phyloP scores from a whole-genome alignment of 352 stramenopile species.

The Stramenopiles sp. region DNA sequence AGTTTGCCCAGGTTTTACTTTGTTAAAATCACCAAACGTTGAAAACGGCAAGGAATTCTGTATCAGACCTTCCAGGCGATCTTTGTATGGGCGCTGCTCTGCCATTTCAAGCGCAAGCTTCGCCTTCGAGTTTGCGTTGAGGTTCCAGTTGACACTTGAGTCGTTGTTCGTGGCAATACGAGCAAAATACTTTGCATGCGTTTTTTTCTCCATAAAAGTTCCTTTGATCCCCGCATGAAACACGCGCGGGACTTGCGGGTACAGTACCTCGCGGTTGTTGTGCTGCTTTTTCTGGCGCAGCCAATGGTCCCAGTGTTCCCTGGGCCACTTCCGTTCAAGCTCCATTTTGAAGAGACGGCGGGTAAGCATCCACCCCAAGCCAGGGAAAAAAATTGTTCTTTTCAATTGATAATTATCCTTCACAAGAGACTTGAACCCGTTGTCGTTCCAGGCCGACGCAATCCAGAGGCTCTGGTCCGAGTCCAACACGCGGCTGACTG shows the following conservation, averaged over 20 bases:
- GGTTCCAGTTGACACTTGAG: slow-evolving; percentile 21
- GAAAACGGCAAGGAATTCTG: background rate
- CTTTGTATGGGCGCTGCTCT: background rate
- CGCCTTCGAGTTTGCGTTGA: background rate
- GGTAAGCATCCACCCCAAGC: slow-evolving; percentile 34
- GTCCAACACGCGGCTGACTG: slow-evolving; percentile 15
- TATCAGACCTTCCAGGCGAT: background rate
- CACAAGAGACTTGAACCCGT: slow-evolving; percentile 25
- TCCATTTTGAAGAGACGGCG: slow-evolving; percentile 28
- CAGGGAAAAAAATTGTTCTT: slow-evolving; percentile 34
- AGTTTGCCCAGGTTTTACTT: background rate
- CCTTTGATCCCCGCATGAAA: slow-evolving; percentile 34
- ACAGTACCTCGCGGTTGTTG: slow-evolving; percentile 28
- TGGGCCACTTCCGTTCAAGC: slow-evolving; percentile 25
- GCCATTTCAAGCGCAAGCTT: background rate
- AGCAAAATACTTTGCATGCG: slow-evolving; percentile 32
- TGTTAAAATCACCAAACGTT: slow-evolving; percentile 7
- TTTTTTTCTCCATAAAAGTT: slow-evolving; percentile 32
- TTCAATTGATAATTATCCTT: slow-evolving; percentile 20
- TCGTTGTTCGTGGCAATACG: slow-evolving; percentile 28
- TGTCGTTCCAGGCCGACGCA: slow-evolving; percentile 36
- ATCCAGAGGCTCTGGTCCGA: slow-evolving; percentile 25
- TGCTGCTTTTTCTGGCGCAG: slow-evolving; percentile 23
- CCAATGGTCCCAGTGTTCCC: slow-evolving; percentile 33
- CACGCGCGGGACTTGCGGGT: slow-evolving; percentile 29